These are phyloP conservation scores for Coemansia sp. DNA, from an alignment of 192 early-diverging fungal species.

Conservation along the genomic window DNA sequence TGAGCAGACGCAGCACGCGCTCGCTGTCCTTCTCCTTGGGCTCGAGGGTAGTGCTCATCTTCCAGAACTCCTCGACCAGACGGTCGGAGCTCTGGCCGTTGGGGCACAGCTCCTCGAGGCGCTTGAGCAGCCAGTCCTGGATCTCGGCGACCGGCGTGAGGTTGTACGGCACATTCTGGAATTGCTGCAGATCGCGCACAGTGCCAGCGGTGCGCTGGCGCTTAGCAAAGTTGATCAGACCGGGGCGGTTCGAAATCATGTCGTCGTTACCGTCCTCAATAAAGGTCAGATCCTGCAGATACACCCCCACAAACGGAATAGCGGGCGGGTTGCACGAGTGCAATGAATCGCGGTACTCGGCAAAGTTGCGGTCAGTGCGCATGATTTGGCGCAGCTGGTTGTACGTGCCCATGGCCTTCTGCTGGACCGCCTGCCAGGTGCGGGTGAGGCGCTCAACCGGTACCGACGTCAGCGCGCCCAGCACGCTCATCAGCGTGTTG, in stretches of 20 bases:
- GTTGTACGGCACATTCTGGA: slow-evolving; percentile 76
- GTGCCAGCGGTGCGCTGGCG: slow-evolving; percentile 81
- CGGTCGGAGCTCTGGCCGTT: slow-evolving; percentile 54
- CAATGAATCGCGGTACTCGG: slow-evolving; percentile 74
- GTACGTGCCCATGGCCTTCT: slow-evolving; percentile 55
- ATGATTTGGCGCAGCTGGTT: slow-evolving; percentile 71
- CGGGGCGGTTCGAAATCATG: slow-evolving; percentile 56
- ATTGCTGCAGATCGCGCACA: slow-evolving; percentile 84
- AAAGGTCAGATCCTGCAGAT: slow-evolving; percentile 85
- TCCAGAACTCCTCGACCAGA: slow-evolving; percentile 67
- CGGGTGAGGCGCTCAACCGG: slow-evolving; percentile 83
- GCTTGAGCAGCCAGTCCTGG: slow-evolving; percentile 69
- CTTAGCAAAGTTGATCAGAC: slow-evolving; percentile 88
- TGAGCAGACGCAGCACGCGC: slow-evolving; percentile 69
- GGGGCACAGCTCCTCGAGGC: slow-evolving; percentile 64
- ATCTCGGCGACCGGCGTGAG: slow-evolving; percentile 76
- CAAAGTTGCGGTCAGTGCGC: slow-evolving; percentile 77
- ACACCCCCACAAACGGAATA: slow-evolving; percentile 81
- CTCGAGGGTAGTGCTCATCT: slow-evolving; percentile 73
- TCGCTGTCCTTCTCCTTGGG: slow-evolving; percentile 83
- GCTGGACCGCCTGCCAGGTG: slow-evolving; percentile 80
- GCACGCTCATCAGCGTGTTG: slow-evolving; percentile 85
- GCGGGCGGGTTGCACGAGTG: slow-evolving; percentile 75
- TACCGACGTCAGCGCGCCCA: slow-evolving; percentile 84
- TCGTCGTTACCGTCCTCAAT: slow-evolving; percentile 86